Base-by-base conservation (phyloP, 1,139 yeast genomes). In the Taiozyma sp. region DNA sequence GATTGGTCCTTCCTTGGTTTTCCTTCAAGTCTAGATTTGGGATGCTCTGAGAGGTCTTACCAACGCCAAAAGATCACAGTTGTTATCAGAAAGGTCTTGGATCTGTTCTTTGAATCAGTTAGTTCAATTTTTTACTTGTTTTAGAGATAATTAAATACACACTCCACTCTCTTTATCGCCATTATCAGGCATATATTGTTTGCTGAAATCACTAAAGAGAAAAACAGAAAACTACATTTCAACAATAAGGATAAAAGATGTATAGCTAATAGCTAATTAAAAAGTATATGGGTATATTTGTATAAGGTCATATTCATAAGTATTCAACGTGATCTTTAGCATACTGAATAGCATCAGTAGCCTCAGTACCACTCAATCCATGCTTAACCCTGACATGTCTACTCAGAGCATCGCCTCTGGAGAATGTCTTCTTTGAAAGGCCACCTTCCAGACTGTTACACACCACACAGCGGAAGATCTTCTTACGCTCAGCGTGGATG, bases 341-440 rank as follows among this genome's bases (percentile, higher is more conserved):
- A 59, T 77, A 82, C 62, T 84, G 83, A 59, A 87, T 83, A 45
- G 87, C 81, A 50, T 81, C 81, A 53, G 81, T 81, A 29, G 89
- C 90, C 62, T 83, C 87, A 57, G 79, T 79, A 34, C 87, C 84
- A 7, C 80, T 77, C 36, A 87, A 75, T 52, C 83, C 82, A 70
- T 92, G 98, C 71, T 93, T 92, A 34, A 90, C 93, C 55, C 96
- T 78, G 47, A 90, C 84, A 68, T 93, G 99, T 65, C 97, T 83
- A 23, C 96, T 91, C 58, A 93, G 77, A 2, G 99, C 97, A 69
- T 93, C 99, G 68, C 91, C 88, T 58, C 99, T 81, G 48, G 96
- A 87, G 66, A 93, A 93, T 2, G 96, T 90, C 70, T 93, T 88
- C 59, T 70, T 70, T 38, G 70, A 69, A 29, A 71, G 67, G 42